phyloP scores from a whole-genome alignment of 2,329 filamentous ascomycete species.

The Macrophomina tecta region DNA sequence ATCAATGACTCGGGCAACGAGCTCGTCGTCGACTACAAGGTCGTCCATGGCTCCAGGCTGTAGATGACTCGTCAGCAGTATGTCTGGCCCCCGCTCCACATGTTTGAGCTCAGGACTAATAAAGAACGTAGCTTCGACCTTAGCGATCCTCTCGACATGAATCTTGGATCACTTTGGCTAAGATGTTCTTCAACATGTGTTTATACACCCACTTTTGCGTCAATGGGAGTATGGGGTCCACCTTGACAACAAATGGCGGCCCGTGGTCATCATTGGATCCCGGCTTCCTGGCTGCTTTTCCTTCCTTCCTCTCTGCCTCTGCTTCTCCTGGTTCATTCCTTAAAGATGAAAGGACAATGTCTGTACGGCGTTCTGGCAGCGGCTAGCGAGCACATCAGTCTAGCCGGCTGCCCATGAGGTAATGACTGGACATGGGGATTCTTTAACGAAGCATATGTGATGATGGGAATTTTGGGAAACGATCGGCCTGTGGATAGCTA shows the following conservation, averaged over 20 bases:
- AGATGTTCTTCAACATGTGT: slow-evolving; percentile 21
- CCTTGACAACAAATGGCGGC: slow-evolving; percentile 10
- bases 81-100: slow-evolving; percentile 22
- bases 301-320: slow-evolving; percentile 5
- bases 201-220: slow-evolving; percentile 12
- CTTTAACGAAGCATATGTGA: slow-evolving; percentile 23
- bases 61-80: slow-evolving; percentile 46
- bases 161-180: background rate
- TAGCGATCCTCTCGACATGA: slow-evolving; percentile 1
- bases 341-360: slow-evolving; percentile 23
- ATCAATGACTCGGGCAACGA: slow-evolving; percentile 92
- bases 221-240: slow-evolving; percentile 13
- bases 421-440: slow-evolving; percentile 15
- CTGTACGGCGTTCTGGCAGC: slow-evolving; percentile 25
- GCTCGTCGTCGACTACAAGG: slow-evolving; percentile 98
- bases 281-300: slow-evolving; percentile 8
- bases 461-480: slow-evolving; percentile 31
- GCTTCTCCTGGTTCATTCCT: slow-evolving; percentile 21
- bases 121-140: background rate
- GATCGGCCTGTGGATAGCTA: slow-evolving; percentile 46
- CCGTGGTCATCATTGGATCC: background rate
- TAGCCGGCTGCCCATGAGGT: slow-evolving; percentile 10
- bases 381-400: slow-evolving; percentile 12
- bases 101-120: background rate
- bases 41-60: slow-evolving; percentile 79